Percentiles rank a stretch among this genome's conserved stretches.
phyloP scores from a whole-genome alignment of 2,329 filamentous ascomycete species.

The Pestalotiopsis sp. region DNA sequence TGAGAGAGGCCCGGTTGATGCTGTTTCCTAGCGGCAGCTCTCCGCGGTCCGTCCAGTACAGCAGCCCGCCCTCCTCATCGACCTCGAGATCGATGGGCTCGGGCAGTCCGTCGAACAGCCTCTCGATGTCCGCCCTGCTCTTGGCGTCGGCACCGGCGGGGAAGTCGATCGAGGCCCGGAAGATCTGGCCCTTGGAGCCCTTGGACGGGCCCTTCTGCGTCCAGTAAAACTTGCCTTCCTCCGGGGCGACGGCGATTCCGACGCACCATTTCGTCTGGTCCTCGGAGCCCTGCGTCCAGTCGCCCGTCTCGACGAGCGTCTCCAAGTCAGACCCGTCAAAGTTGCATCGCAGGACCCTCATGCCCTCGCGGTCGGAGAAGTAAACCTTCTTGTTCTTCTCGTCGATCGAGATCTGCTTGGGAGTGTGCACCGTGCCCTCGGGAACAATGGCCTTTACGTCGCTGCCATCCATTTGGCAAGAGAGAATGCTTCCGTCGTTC shows the following conservation, averaged over 20 bases:
- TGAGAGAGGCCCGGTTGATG: slow-evolving; percentile 1
- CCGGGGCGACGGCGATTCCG: slow-evolving; percentile 3
- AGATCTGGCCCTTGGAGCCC: background rate
- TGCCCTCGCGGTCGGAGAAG: slow-evolving; percentile 45
- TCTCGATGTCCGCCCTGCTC: slow-evolving; percentile 1
- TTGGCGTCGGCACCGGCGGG: background rate
- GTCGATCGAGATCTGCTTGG: slow-evolving; percentile 43
- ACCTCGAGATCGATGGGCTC: slow-evolving; percentile 10
- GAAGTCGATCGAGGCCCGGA: slow-evolving; percentile 8
- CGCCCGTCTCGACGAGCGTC: slow-evolving; percentile 39
- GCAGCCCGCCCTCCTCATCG: background rate
- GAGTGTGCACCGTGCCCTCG: slow-evolving; percentile 48
- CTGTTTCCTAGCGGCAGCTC: slow-evolving; percentile 6
- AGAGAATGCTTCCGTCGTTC: slow-evolving; percentile 44
- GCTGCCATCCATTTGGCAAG: slow-evolving; percentile 50
- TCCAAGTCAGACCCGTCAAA: slow-evolving; percentile 41
- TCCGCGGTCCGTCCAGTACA: slow-evolving; percentile 10
- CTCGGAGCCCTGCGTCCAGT: slow-evolving; percentile 16
- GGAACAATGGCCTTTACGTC: slow-evolving; percentile 44
- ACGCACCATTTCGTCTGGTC: slow-evolving; percentile 11
- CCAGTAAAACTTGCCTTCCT: slow-evolving; percentile 7
- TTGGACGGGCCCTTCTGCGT: slow-evolving; percentile 9
- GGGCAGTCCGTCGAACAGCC: background rate
- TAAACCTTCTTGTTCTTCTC: slow-evolving; percentile 35
- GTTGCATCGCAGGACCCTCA: slow-evolving; percentile 39